phyloP scores from a whole-genome alignment of 2,329 filamentous ascomycete genomes.

The Xylariaceae sp. region DNA sequence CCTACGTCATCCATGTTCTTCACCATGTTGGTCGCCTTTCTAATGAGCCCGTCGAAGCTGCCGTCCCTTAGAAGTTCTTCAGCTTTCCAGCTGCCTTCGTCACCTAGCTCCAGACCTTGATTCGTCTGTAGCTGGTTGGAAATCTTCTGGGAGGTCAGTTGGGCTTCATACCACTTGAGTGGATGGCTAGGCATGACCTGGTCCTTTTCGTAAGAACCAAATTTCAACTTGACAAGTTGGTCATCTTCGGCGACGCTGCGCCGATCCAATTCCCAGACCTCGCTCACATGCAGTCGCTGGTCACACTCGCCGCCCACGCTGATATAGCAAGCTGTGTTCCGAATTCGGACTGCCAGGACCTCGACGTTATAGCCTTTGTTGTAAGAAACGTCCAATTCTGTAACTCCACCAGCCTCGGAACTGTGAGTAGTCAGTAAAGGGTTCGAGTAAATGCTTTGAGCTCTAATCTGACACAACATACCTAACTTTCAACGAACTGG shows the following conservation, averaged over 20 bases:
- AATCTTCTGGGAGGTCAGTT: conserved; percentile 21
- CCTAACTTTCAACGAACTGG: conserved; percentile 24
- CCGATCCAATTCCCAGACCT: conserved; percentile 28
- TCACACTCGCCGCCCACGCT: neutral
- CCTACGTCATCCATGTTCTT: conserved; percentile 31
- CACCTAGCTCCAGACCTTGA: conserved; percentile 23
- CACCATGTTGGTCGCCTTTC: conserved; percentile 22
- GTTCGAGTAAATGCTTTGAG: neutral
- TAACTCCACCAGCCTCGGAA: conserved; percentile 15
- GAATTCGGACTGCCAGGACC: conserved; percentile 21
- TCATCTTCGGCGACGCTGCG: neutral
- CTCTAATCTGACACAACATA: conserved; percentile 18
- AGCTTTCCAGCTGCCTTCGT: conserved; percentile 25
- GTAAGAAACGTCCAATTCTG: conserved; percentile 23
- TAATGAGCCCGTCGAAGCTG: conserved; percentile 24
- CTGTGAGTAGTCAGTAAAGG: conserved; percentile 14
- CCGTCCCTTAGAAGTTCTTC: conserved; percentile 21
- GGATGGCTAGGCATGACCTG: conserved; percentile 9
- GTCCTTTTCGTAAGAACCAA: conserved; percentile 5
- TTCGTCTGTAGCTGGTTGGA: conserved; percentile 20
- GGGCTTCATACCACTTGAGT: conserved; percentile 28
- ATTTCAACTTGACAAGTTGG: conserved; percentile 8
- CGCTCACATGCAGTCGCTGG: conserved; percentile 24
- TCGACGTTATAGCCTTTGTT: conserved; percentile 21
- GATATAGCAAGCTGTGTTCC: conserved; percentile 24